Evolutionary conservation across 371 early-diverging fungal genomes (phyloP).

Genomic region (Smittium mucronatum): DNA sequence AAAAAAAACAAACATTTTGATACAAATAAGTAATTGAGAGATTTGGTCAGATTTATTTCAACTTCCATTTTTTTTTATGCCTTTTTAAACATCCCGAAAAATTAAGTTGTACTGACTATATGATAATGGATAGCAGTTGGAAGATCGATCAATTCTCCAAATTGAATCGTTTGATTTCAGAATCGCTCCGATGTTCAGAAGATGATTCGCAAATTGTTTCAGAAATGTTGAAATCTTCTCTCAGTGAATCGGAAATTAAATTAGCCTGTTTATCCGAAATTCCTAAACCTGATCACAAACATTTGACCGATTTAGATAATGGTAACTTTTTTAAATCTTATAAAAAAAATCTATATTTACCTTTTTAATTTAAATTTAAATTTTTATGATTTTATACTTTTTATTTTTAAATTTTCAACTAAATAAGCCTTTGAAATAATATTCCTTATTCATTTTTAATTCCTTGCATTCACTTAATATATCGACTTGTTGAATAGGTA

Average conservation of each 20-base stretch:
- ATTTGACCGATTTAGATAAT: slow-evolving; percentile 36
- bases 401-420: too few species aligned
- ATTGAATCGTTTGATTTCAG: slow-evolving; percentile 24
- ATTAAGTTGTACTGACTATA: too few species aligned
- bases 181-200: slow-evolving; percentile 19
- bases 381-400: too few species aligned
- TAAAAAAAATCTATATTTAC: not conserved
- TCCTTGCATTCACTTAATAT: not conserved
- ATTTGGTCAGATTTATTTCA: too few species aligned
- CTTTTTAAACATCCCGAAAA: too few species aligned
- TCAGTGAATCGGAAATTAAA: slow-evolving; percentile 33
- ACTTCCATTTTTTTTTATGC: too few species aligned
- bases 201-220: slow-evolving; percentile 24
- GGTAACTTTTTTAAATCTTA: slow-evolving; percentile 24
- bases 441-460: too few species aligned
- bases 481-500: not conserved
- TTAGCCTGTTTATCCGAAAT: slow-evolving; percentile 27
- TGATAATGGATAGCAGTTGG: slow-evolving; percentile 16
- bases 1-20: too few species aligned
- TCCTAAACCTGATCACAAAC: slow-evolving; percentile 35
- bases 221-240: slow-evolving; percentile 30
- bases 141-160: slow-evolving; percentile 28
- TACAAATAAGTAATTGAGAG: too few species aligned
- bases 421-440: not conserved
- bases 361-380: not conserved